A percentile compares a stretch with the other conserved stretches of the same genome.
These are phyloP conservation scores for Globisporangium paroecandrum DNA, from an alignment of 352 stramenopile genomes.

Conservation along the genomic window DNA sequence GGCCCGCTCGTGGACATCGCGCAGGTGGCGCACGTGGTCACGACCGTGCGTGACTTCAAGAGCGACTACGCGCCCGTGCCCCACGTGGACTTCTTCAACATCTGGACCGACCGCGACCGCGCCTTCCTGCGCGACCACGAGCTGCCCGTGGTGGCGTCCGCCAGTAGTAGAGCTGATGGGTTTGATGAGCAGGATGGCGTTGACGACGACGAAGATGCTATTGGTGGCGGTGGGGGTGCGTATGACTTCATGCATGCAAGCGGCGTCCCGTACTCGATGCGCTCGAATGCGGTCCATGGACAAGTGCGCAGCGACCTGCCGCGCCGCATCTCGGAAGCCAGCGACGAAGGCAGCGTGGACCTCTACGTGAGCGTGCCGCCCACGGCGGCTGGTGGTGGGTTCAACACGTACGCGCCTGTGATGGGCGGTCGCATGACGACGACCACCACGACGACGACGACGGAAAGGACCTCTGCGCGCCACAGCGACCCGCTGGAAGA, in stretches of 20 bases:
- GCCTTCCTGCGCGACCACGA: conserved; percentile 17
- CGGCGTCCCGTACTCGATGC: conserved; percentile 14
- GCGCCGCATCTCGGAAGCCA: conserved; percentile 40
- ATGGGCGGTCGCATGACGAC: background rate
- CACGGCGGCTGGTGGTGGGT: background rate
- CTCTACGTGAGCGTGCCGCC: background rate
- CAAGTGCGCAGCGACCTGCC: conserved; percentile 26
- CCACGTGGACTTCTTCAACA: conserved; percentile 34
- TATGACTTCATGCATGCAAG: background rate
- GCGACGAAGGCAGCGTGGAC: conserved; percentile 42
- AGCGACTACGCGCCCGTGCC: conserved; percentile 48
- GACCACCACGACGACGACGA: background rate
- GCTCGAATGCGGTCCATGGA: background rate
- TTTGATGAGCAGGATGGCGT: conserved; percentile 9
- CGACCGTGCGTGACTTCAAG: conserved; percentile 64
- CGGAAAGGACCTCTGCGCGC: conserved; percentile 2
- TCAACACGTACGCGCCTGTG: background rate
- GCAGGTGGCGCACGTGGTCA: conserved; percentile 72
- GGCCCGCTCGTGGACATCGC: conserved; percentile 58
- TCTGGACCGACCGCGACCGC: conserved; percentile 44
- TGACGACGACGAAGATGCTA: background rate
- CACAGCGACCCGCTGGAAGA: conserved; percentile 15
- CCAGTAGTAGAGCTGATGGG: too few relatives aligned
- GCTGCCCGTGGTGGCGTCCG: background rate
- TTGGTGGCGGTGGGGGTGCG: too few relatives aligned